Percentiles rank a stretch among this genome's conserved stretches.
Conservation (phyloP, 768 basidiomycete genomes). For the Suillus placidus region DNA sequence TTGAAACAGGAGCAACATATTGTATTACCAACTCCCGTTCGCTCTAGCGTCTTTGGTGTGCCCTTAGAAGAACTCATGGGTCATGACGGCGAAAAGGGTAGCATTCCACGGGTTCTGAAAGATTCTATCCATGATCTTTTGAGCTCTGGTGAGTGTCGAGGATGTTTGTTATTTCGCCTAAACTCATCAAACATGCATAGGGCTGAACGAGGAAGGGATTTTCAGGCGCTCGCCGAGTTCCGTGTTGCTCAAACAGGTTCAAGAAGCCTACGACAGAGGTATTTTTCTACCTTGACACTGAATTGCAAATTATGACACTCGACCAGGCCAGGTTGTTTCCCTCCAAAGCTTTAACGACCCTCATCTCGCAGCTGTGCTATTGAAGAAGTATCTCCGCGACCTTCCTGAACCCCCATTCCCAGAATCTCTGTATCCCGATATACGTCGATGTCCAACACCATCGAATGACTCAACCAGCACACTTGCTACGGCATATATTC, state of each 20-base stretch:
- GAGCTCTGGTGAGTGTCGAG: slow-evolving; percentile 45
- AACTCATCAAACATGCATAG: slow-evolving; percentile 29
- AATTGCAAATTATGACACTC: slow-evolving; percentile 11
- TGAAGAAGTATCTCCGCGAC: slow-evolving; percentile 86
- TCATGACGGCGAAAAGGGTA: slow-evolving; percentile 77
- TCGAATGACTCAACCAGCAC: slow-evolving; percentile 57
- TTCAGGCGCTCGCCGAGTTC: slow-evolving; percentile 84
- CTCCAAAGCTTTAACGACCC: slow-evolving; percentile 76
- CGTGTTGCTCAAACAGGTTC: slow-evolving; percentile 67
- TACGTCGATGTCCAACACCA: slow-evolving; percentile 68
- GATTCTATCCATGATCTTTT: slow-evolving; percentile 76
- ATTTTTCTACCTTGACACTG: not conserved
- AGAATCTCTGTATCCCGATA: slow-evolving; percentile 63
- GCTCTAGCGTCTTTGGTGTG: slow-evolving; percentile 75
- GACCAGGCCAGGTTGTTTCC: slow-evolving; percentile 73
- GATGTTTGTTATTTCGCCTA: not conserved
- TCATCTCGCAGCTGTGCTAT: slow-evolving; percentile 78
- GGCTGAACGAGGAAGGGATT: slow-evolving; percentile 71
- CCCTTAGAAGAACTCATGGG: slow-evolving; percentile 86
- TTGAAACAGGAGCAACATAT: slow-evolving; percentile 73
- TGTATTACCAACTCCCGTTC: slow-evolving; percentile 59
- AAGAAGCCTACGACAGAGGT: slow-evolving; percentile 87
- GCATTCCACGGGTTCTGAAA: slow-evolving; percentile 77
- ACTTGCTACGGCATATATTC: slow-evolving; percentile 63
- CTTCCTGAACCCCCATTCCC: slow-evolving; percentile 80